These are phyloP conservation scores for Plectosphaerella sp. DNA, from an alignment of 2,329 filamentous ascomycete species.

Conservation along the genomic window DNA sequence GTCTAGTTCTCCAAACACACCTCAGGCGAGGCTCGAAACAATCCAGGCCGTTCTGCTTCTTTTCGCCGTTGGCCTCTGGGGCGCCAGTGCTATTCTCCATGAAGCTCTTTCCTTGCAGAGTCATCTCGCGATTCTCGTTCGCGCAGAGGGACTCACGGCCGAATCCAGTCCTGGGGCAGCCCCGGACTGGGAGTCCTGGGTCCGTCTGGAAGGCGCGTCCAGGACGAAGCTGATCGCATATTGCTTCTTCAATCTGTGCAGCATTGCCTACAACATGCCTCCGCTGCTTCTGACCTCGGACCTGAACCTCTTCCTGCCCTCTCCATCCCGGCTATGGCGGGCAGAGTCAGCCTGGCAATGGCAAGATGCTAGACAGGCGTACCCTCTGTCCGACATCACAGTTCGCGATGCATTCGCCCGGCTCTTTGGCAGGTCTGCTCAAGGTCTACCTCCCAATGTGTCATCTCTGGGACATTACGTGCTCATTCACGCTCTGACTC, in stretches of 20 bases:
- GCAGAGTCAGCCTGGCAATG: constrained; percentile 56
- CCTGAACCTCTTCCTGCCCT: constrained; percentile 50
- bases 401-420: constrained; percentile 54
- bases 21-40: constrained; percentile 57
- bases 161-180: constrained; percentile 40
- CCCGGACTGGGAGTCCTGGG: constrained; percentile 56
- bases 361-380: constrained; percentile 51
- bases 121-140: constrained; percentile 51
- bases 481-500: constrained; percentile 66
- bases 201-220: constrained; percentile 50
- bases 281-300: constrained; percentile 55
- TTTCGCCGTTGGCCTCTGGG: constrained; percentile 58
- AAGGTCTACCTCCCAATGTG: constrained; percentile 43
- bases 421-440: constrained; percentile 46
- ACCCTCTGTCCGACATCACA: constrained; percentile 44
- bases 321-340: constrained; percentile 51
- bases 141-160: constrained; percentile 51
- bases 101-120: constrained; percentile 58
- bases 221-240: constrained; percentile 58
- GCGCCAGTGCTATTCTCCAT: constrained; percentile 54
- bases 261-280: constrained; percentile 57
- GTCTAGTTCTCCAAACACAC: constrained; percentile 51
- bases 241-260: constrained; percentile 60
- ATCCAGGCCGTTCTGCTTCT: constrained; percentile 60
- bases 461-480: constrained; percentile 66